phyloP scores from a whole-genome alignment of 2,329 filamentous ascomycete species.

The Aspergillus sp. region DNA sequence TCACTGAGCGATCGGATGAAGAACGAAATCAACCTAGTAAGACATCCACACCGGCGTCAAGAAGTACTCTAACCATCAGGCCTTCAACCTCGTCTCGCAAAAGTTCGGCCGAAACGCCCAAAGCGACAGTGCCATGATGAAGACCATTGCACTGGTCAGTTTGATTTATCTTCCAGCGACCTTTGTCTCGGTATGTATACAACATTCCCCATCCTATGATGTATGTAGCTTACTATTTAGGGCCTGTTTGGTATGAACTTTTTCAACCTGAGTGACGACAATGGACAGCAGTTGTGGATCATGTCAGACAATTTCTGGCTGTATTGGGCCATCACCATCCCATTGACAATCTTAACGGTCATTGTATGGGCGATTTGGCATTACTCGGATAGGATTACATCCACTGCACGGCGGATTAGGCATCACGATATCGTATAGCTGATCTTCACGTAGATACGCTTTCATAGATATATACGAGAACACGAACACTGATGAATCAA shows the following conservation, averaged over 20 bases:
- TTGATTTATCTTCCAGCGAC: constrained; percentile 25
- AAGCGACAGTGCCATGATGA: constrained; percentile 25
- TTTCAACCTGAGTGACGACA: constrained; percentile 20
- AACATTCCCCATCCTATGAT: neutral
- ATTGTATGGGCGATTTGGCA: constrained; percentile 19
- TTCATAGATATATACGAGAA: too few relatives aligned
- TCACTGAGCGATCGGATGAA: constrained; percentile 24
- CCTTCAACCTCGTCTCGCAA: constrained; percentile 30
- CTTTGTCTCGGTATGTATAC: constrained; percentile 22
- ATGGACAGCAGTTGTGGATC: constrained; percentile 13
- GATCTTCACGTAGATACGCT: too few relatives aligned
- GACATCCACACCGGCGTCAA: neutral
- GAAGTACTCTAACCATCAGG: constrained; percentile 10
- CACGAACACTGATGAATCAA: too few relatives aligned
- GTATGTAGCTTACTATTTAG: constrained; percentile 5
- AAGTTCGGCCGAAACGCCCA: constrained; percentile 16
- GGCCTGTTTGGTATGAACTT: constrained; percentile 33
- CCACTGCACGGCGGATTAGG: too few relatives aligned
- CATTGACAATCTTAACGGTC: constrained; percentile 22
- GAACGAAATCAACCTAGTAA: constrained; percentile 31
- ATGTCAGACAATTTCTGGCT: constrained; percentile 25
- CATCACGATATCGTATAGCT: too few relatives aligned
- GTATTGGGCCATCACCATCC: constrained; percentile 26
- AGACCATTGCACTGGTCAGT: constrained; percentile 22
- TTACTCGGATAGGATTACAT: constrained; percentile 3